phyloP scores from a whole-genome alignment of 169 alveolate species.

The Plasmodium vivax region DNA sequence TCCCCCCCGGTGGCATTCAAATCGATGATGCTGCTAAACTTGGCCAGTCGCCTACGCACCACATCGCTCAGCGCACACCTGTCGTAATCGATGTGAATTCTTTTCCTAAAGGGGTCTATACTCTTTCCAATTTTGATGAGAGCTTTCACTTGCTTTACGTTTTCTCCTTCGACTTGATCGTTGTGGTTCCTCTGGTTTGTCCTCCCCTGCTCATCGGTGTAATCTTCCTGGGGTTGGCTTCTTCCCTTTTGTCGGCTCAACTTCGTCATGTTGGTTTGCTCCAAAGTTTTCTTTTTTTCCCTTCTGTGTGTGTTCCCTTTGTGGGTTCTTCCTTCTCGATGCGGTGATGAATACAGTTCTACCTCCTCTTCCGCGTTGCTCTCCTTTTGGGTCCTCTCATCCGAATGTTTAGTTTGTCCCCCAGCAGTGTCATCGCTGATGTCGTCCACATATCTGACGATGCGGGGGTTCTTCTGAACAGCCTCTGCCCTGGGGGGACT shows the following conservation, averaged over 20 bases:
- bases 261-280: not conserved
- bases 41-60: not conserved
- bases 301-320: not conserved
- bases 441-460: not conserved
- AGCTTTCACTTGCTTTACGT: not conserved
- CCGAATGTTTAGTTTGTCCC: not conserved
- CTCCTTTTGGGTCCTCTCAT: not conserved
- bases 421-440: not conserved
- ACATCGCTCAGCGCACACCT: not conserved
- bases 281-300: not conserved
- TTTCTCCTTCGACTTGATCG: not conserved
- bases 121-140: not conserved
- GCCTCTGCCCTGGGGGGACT: not conserved
- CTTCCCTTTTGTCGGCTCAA: not conserved
- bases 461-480: not conserved
- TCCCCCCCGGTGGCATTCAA: constrained; percentile 10
- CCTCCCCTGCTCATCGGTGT: not conserved
- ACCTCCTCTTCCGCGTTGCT: not conserved
- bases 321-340: not conserved
- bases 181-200: not conserved
- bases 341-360: not conserved
- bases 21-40: constrained; percentile 19
- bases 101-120: constrained; percentile 24
- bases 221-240: not conserved
- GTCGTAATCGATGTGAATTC: not conserved